A percentile compares a stretch with the other conserved stretches of the same genome.
phyloP scores from a whole-genome alignment of 106 monocot species.

The Gastrodia elata region DNA sequence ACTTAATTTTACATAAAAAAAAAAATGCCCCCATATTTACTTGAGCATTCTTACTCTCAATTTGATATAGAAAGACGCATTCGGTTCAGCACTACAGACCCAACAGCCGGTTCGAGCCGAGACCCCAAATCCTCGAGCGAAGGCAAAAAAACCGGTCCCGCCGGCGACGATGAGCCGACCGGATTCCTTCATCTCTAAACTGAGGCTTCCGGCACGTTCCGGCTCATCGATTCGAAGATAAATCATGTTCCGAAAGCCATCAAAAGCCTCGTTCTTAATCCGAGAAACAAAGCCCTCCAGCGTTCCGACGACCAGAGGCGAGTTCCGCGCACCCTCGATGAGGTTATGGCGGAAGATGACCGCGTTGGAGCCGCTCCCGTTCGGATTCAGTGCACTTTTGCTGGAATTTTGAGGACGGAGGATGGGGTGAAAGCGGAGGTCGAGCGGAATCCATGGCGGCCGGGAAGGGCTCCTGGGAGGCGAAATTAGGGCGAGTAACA shows the following conservation, averaged over 20 bases:
- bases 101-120: background rate
- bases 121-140: constrained; percentile 40
- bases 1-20: too few species aligned
- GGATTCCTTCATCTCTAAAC: constrained; percentile 29
- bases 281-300: constrained; percentile 36
- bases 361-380: constrained; percentile 6
- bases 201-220: constrained; percentile 39
- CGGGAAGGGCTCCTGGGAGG: background rate
- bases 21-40: too few species aligned
- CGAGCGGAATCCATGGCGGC: background rate
- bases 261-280: constrained; percentile 9
- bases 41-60: background rate
- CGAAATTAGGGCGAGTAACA: background rate
- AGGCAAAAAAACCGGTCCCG: constrained; percentile 50
- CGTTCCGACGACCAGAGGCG: constrained; percentile 30
- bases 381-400: too few species aligned
- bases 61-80: background rate
- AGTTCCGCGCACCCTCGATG: constrained; percentile 27
- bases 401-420: background rate
- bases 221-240: constrained; percentile 33
- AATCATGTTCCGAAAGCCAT: constrained; percentile 47
- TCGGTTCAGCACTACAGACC: background rate
- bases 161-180: constrained; percentile 30
- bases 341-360: constrained; percentile 42
- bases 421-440: background rate